phyloP scores from a whole-genome alignment of 108 stramenopile species.

The Cylindrotheca closterium region DNA sequence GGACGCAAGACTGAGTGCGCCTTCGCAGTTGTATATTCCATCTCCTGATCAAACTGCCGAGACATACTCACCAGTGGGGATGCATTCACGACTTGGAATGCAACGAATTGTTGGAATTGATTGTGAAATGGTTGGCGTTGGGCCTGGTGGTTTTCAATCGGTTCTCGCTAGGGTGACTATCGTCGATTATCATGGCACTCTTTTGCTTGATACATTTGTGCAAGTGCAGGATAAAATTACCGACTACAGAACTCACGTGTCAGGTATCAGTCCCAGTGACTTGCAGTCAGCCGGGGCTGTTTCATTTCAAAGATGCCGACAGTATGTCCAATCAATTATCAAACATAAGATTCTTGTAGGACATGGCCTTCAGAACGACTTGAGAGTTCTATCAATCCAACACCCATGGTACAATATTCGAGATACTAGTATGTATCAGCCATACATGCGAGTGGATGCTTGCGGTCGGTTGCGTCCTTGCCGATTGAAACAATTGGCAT shows the following conservation, averaged over 20 bases:
- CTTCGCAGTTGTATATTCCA: too few relatives aligned
- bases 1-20: too few relatives aligned
- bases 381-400: slow-evolving; percentile 69
- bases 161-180: slow-evolving; percentile 75
- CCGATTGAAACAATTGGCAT: slow-evolving; percentile 30
- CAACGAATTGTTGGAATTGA: slow-evolving; percentile 77
- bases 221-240: slow-evolving; percentile 63
- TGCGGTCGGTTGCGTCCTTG: slow-evolving; percentile 53
- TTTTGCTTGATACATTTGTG: slow-evolving; percentile 66
- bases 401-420: slow-evolving; percentile 73
- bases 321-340: slow-evolving; percentile 61
- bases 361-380: slow-evolving; percentile 92
- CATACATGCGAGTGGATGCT: slow-evolving; percentile 56
- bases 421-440: slow-evolving; percentile 86
- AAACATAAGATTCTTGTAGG: slow-evolving; percentile 86
- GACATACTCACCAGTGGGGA: too few relatives aligned
- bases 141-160: slow-evolving; percentile 45
- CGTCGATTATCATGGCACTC: slow-evolving; percentile 53
- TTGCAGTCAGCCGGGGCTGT: slow-evolving; percentile 48
- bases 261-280: slow-evolving; percentile 21
- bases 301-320: slow-evolving; percentile 61
- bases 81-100: too few relatives aligned
- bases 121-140: slow-evolving; percentile 93
- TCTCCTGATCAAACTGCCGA: too few relatives aligned
- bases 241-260: slow-evolving; percentile 81